These are phyloP conservation scores for Cynanchum wilfordii DNA, from an alignment of 257 asterid genomes.

Conservation along the genomic window DNA sequence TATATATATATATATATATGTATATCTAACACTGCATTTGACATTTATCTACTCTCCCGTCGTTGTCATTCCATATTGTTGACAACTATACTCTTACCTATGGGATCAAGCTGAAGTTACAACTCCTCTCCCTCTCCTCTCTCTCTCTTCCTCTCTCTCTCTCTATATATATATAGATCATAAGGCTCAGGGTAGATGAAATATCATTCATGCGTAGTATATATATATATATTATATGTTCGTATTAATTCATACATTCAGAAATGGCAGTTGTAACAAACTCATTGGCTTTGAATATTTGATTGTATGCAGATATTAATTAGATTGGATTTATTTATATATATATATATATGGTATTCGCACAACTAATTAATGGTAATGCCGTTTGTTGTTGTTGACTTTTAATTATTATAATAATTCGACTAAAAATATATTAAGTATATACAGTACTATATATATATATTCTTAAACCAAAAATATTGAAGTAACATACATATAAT, in stretches of 20 bases:
- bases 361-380: neutral
- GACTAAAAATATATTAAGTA: neutral
- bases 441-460: no score
- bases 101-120: no score
- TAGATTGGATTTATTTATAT: no score
- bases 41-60: neutral
- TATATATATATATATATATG: no score
- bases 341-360: neutral
- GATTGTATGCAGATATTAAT: neutral
- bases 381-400: neutral
- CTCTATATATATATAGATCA: neutral
- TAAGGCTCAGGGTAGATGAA: neutral
- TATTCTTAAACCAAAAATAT: no score
- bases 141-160: neutral
- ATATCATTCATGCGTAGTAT: neutral
- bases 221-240: no score
- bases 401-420: neutral
- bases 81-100: neutral
- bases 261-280: neutral
- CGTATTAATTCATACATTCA: neutral
- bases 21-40: neutral
- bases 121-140: no score
- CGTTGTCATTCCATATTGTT: neutral
- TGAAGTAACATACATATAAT: no score
- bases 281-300: neutral